A percentile compares a stretch with the other conserved stretches of the same genome.
Conservation (phyloP, 345 rosid genomes). For the Passiflora organensis region DNA sequence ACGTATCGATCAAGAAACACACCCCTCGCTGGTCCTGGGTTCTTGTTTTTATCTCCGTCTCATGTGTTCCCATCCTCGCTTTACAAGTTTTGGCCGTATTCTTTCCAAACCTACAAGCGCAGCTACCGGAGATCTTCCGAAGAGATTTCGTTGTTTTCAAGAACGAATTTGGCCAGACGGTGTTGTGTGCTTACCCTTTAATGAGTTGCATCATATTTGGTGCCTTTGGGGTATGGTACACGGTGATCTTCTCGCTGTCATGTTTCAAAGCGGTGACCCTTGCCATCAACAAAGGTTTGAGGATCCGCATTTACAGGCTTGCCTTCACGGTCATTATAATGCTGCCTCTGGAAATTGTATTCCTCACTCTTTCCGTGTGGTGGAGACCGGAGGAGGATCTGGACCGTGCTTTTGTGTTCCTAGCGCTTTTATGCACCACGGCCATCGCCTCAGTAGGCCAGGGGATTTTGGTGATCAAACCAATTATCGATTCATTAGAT, state of each 20-base stretch:
- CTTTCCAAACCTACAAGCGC: neutral
- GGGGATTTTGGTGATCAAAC: conserved; percentile 57
- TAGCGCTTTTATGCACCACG: conserved; percentile 28
- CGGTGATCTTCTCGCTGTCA: conserved; percentile 34
- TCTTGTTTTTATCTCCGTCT: conserved; percentile 27
- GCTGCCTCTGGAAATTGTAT: conserved; percentile 33
- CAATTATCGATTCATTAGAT: conserved; percentile 47
- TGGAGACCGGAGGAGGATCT: conserved; percentile 32
- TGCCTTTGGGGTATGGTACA: conserved; percentile 33
- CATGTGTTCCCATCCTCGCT: conserved; percentile 44
- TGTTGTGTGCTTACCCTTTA: conserved; percentile 47
- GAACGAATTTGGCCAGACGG: conserved; percentile 10
- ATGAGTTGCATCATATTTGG: conserved; percentile 41
- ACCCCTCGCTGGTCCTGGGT: conserved; percentile 34
- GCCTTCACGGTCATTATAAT: conserved; percentile 26
- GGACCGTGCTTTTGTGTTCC: conserved; percentile 16
- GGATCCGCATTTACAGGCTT: conserved; percentile 36
- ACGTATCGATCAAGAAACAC: conserved; percentile 41
- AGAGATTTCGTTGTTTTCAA: conserved; percentile 20
- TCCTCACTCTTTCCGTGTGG: conserved; percentile 24
- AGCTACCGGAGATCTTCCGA: conserved; percentile 22
- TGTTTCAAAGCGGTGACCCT: conserved; percentile 41
- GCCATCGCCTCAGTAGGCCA: conserved; percentile 39
- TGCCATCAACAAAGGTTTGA: conserved; percentile 53
- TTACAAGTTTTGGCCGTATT: conserved; percentile 32